phyloP scores from a whole-genome alignment of 2,329 filamentous ascomycete species.

The Talaromyces sp. region DNA sequence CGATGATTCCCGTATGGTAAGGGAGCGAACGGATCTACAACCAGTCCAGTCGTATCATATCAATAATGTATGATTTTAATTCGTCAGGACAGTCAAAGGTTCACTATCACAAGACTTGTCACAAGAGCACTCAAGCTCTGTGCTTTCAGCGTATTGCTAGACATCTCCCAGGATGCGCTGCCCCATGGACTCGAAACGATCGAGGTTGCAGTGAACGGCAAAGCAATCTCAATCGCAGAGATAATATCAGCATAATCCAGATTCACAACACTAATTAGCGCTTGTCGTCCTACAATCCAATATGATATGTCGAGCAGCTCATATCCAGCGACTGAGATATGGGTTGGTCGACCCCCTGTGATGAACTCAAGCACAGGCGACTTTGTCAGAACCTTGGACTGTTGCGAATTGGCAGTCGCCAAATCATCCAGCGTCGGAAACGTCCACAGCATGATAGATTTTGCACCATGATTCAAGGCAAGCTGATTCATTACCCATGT shows the following conservation, averaged over 20 bases:
- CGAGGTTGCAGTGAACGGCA: slow-evolving; percentile 10
- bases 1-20: neutral
- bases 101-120: slow-evolving; percentile 15
- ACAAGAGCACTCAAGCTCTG: slow-evolving; percentile 7
- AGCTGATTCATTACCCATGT: slow-evolving; percentile 19
- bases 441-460: slow-evolving; percentile 17
- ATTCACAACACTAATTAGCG: slow-evolving; percentile 14
- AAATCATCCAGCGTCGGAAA: slow-evolving; percentile 11
- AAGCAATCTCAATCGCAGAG: neutral
- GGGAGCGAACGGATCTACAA: too few relatives aligned
- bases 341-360: slow-evolving; percentile 3
- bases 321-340: neutral
- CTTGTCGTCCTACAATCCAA: slow-evolving; percentile 14
- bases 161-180: slow-evolving; percentile 9
- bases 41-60: too few relatives aligned
- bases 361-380: slow-evolving; percentile 17
- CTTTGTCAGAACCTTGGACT: slow-evolving; percentile 11
- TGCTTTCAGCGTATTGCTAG: neutral
- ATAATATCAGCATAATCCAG: slow-evolving; percentile 8
- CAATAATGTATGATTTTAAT: too few relatives aligned
- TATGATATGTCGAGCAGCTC: slow-evolving; percentile 13
- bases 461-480: slow-evolving; percentile 16
- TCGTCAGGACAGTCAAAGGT: neutral
- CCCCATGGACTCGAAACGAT: slow-evolving; percentile 13
- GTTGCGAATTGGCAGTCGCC: slow-evolving; percentile 14